phyloP scores from a whole-genome alignment of 164 flowering plant species.

The Piper betle region DNA sequence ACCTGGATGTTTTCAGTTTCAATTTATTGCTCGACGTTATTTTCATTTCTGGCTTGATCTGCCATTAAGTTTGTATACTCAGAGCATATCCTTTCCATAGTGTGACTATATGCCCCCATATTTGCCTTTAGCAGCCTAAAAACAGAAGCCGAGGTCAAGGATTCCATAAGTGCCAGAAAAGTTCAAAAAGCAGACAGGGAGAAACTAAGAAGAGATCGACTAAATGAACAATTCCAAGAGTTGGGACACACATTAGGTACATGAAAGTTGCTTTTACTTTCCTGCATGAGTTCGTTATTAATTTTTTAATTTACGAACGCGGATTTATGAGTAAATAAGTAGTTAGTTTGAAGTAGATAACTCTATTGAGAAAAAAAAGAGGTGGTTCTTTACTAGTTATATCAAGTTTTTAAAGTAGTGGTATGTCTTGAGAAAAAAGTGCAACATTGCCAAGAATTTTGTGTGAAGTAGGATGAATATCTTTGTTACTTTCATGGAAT shows the following conservation, averaged over 20 bases:
- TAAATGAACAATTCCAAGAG: constrained; percentile 82
- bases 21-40: too few relatives aligned
- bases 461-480: too few relatives aligned
- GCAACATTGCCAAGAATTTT: too few relatives aligned
- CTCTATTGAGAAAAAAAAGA: background rate
- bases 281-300: background rate
- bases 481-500: too few relatives aligned
- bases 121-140: constrained; percentile 20
- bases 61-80: too few relatives aligned
- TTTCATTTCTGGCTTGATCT: too few relatives aligned
- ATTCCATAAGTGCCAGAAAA: constrained; percentile 52
- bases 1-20: too few relatives aligned
- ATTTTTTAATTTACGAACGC: background rate
- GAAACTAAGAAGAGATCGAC: constrained; percentile 76
- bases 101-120: background rate
- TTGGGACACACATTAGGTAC: constrained; percentile 72
- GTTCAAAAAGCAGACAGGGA: constrained; percentile 93
- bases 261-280: background rate
- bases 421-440: too few relatives aligned
- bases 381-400: background rate
- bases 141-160: constrained; percentile 39
- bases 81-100: background rate
- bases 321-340: background rate
- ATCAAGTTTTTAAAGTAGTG: background rate
- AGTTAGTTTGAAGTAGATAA: background rate